phyloP scores from a whole-genome alignment of 192 early-diverging fungal genomes.

The Backusella psychrophila region DNA sequence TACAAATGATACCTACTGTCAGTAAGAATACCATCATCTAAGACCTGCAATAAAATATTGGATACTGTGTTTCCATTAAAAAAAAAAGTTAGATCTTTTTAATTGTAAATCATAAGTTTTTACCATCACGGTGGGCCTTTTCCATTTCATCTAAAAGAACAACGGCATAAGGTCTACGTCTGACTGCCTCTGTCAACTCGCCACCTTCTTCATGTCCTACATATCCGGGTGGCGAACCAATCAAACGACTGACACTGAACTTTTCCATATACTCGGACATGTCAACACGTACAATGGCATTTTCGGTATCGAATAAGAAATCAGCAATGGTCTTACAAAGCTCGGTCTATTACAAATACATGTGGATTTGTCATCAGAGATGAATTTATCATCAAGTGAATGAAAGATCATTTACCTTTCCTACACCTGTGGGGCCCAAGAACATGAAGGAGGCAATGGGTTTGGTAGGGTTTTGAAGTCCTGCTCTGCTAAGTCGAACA shows the following conservation, averaged over 20 bases:
- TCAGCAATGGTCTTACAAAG: conserved; percentile 74
- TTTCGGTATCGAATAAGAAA: conserved; percentile 96
- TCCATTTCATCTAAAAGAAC: conserved; percentile 98
- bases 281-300: conserved; percentile 93
- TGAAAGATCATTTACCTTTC: conserved; percentile 53
- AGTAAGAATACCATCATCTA: conserved; percentile 96
- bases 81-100: neutral
- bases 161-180: conserved; percentile 89
- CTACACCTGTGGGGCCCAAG: conserved; percentile 95
- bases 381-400: conserved; percentile 22
- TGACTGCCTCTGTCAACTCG: conserved; percentile 92
- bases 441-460: conserved; percentile 95
- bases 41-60: conserved; percentile 75
- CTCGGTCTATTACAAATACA: conserved; percentile 50
- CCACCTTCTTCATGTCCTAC: conserved; percentile 97
- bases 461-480: conserved; percentile 73
- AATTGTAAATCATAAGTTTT: neutral
- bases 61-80: conserved; percentile 48
- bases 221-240: conserved; percentile 96
- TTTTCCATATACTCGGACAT: conserved; percentile 94
- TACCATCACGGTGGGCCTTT: conserved; percentile 79
- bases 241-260: conserved; percentile 84
- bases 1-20: conserved; percentile 46
- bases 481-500: conserved; percentile 83
- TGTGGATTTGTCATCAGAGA: neutral